These are phyloP conservation scores for Urostyla sp. DNA, from an alignment of 73 alveolate species.

Conservation along the genomic window DNA sequence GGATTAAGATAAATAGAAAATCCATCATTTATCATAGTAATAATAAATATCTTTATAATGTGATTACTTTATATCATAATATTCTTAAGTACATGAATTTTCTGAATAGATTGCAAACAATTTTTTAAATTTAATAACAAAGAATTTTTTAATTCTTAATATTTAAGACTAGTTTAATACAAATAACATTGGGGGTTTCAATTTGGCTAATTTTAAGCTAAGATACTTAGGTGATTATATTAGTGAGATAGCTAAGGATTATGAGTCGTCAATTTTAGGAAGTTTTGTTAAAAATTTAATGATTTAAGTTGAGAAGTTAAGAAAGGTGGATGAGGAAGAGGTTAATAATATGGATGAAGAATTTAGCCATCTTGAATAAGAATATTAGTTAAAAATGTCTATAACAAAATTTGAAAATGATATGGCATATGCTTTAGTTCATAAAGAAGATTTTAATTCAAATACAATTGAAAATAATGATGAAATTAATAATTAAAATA, in stretches of 20 bases:
- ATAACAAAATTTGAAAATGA: constrained; percentile 42
- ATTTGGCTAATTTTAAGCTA: constrained; percentile 29
- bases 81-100: neutral
- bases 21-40: too few relatives aligned
- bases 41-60: too few relatives aligned
- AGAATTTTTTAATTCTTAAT: neutral
- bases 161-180: constrained; percentile 7
- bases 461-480: neutral
- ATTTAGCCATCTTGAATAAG: too few relatives aligned
- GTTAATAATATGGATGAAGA: too few relatives aligned
- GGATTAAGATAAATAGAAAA: too few relatives aligned
- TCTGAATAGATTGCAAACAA: neutral
- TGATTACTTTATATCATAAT: neutral
- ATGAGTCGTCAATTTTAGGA: constrained; percentile 24
- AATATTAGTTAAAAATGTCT: too few relatives aligned
- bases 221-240: constrained; percentile 41
- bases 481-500: neutral
- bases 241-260: constrained; percentile 11
- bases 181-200: constrained; percentile 48
- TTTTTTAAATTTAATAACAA: too few relatives aligned
- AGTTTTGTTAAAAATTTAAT: constrained; percentile 1
- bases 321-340: too few relatives aligned
- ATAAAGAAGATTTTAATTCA: constrained; percentile 5
- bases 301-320: neutral
- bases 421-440: constrained; percentile 26